A percentile compares a stretch with the other conserved stretches of the same genome.
Conservation (phyloP, 2,329 filamentous ascomycete species). For the Aureobasidium sp. region DNA sequence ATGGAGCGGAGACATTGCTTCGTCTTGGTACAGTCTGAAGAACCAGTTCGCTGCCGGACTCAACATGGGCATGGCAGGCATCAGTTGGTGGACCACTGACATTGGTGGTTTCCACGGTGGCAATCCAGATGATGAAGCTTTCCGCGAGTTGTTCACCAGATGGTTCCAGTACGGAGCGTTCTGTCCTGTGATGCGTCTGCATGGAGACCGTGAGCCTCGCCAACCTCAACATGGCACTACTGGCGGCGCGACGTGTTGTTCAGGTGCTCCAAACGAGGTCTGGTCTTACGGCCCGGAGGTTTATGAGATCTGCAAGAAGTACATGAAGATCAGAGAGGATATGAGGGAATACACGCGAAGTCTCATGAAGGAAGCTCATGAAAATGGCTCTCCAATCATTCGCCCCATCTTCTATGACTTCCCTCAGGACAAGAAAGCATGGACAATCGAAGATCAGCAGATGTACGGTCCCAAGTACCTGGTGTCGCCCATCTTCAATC, state of each 20-base stretch:
- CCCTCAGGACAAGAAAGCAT: conserved; percentile 43
- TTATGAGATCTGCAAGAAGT: conserved; percentile 51
- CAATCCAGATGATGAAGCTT: conserved; percentile 44
- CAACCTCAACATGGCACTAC: conserved; percentile 34
- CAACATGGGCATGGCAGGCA: conserved; percentile 55
- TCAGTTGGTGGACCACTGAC: conserved; percentile 63
- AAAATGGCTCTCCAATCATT: conserved; percentile 53
- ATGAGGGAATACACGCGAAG: conserved; percentile 49
- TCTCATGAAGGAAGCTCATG: conserved; percentile 52
- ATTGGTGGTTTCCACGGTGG: conserved; percentile 63
- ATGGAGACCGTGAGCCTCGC: conserved; percentile 56
- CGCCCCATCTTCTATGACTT: conserved; percentile 57
- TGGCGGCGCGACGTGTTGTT: conserved; percentile 29
- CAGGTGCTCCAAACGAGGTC: conserved; percentile 52
- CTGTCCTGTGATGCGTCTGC: conserved; percentile 58
- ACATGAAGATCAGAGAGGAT: conserved; percentile 49
- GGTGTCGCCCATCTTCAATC: conserved; percentile 46
- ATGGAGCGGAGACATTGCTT: conserved; percentile 60
- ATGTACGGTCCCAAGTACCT: conserved; percentile 55
- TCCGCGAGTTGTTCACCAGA: conserved; percentile 54
- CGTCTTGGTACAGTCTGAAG: conserved; percentile 51
- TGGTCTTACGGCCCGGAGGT: conserved; percentile 57
- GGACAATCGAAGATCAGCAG: conserved; percentile 53
- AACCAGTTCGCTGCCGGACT: conserved; percentile 55
- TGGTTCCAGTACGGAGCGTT: conserved; percentile 65